Evolutionary conservation across 2,329 filamentous ascomycete genomes (phyloP).

Genomic region (Fusarium setosum): DNA sequence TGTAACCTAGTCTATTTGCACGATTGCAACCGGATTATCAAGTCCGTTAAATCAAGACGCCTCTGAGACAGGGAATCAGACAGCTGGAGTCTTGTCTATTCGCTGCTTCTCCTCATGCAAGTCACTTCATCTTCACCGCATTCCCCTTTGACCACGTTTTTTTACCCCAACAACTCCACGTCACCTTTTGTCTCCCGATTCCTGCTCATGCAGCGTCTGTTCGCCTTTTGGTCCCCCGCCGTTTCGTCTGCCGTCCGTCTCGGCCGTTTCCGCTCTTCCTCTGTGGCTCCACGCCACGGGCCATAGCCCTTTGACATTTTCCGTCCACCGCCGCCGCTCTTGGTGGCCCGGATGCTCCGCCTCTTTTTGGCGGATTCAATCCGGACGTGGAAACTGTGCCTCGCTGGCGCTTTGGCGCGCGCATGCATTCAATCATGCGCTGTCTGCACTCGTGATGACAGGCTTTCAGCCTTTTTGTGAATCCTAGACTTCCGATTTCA

Average conservation of each 20-base stretch:
- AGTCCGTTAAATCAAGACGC: neutral
- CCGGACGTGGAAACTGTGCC: neutral
- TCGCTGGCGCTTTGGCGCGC: neutral
- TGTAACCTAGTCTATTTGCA: neutral
- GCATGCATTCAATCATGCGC: neutral
- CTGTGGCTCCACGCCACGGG: constrained; percentile 13
- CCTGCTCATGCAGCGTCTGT: neutral
- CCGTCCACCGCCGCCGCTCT: neutral
- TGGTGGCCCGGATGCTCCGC: constrained; percentile 16
- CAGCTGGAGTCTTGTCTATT: neutral
- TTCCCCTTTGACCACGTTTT: constrained; percentile 22
- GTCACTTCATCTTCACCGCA: constrained; percentile 36
- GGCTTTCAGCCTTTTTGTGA: neutral
- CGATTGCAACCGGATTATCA: neutral
- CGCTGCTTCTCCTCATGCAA: constrained; percentile 20
- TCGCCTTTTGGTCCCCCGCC: neutral
- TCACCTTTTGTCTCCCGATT: constrained; percentile 11
- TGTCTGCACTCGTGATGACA: neutral
- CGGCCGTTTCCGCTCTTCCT: constrained; percentile 21
- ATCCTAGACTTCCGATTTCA: neutral
- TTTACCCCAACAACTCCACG: constrained; percentile 32
- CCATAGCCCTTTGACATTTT: neutral
- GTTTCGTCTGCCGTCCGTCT: constrained; percentile 2
- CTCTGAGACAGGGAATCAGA: neutral
- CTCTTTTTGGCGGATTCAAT: neutral